These are phyloP conservation scores for Phaffia tasmanica DNA, from an alignment of 768 basidiomycete genomes.

Conservation along the genomic window DNA sequence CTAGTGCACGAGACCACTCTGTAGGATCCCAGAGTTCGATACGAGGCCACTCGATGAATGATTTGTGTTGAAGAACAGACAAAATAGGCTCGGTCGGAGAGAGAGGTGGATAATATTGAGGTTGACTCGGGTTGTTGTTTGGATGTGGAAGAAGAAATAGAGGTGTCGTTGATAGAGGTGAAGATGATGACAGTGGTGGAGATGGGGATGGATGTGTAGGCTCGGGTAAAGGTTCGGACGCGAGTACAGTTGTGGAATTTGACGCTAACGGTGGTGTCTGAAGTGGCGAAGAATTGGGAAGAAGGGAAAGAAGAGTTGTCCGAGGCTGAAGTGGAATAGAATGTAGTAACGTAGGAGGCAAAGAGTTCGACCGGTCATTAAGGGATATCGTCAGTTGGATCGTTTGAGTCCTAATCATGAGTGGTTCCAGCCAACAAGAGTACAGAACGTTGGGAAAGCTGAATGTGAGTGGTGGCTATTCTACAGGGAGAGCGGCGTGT, in stretches of 20 bases:
- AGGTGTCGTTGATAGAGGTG: background rate
- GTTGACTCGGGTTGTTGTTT: background rate
- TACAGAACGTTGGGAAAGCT: background rate
- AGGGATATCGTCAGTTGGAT: slow-evolving; percentile 17
- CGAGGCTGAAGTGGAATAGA: background rate
- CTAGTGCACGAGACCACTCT: no score
- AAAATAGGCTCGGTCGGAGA: background rate
- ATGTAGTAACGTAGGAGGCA: no score
- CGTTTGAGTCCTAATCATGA: slow-evolving; percentile 8
- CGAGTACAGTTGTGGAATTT: background rate
- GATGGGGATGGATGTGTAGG: background rate
- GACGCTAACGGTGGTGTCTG: background rate
- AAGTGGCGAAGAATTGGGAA: background rate
- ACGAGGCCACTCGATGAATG: slow-evolving; percentile 18
- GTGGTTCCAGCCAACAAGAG: no score
- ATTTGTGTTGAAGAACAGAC: slow-evolving; percentile 3
- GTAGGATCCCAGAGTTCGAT: background rate
- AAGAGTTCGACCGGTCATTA: background rate
- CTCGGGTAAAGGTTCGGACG: background rate
- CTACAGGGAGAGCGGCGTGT: background rate
- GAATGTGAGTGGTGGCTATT: background rate
- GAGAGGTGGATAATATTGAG: slow-evolving; percentile 6
- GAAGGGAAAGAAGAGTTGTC: background rate
- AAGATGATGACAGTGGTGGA: background rate
- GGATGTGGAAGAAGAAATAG: slow-evolving; percentile 20